A percentile compares a stretch with the other conserved stretches of the same genome.
These are phyloP conservation scores for Coelastrella sp. DNA, from an alignment of 139 green algal species.

Conservation along the genomic window DNA sequence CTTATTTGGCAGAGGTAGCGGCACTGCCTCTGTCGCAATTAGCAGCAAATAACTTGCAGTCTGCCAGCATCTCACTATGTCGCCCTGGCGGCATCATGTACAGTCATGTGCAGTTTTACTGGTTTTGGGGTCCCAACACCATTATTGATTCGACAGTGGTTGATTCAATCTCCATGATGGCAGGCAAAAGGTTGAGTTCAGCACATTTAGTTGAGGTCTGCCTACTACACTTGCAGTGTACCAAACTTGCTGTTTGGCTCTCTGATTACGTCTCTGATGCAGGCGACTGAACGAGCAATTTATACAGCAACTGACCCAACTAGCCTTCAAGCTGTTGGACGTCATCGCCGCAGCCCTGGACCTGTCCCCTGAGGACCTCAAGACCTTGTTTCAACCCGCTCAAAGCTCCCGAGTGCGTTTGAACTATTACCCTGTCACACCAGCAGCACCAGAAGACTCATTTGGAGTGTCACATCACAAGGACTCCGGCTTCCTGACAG, in stretches of 20 bases:
- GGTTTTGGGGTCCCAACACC: too few species aligned
- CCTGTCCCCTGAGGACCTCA: conserved; percentile 38
- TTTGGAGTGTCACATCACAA: conserved; percentile 65
- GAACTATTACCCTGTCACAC: conserved; percentile 61
- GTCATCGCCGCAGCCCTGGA: conserved; percentile 42
- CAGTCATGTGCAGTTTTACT: too few species aligned
- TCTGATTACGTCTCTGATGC: not conserved
- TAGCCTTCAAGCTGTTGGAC: conserved; percentile 44
- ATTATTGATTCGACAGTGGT: too few species aligned
- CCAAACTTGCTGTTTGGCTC: too few species aligned
- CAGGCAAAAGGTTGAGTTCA: too few species aligned
- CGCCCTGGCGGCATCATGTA: too few species aligned
- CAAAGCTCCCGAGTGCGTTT: conserved; percentile 51
- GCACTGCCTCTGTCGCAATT: too few species aligned
- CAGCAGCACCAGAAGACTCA: not conserved
- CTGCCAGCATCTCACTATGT: too few species aligned
- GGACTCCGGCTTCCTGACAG: conserved; percentile 67
- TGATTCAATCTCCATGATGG: too few species aligned
- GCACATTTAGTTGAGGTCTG: not conserved
- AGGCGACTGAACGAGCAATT: conserved; percentile 13
- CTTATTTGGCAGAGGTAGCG: too few species aligned
- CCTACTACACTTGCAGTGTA: not conserved
- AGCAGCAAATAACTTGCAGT: too few species aligned
- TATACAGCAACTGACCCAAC: conserved; percentile 8
- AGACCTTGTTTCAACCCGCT: conserved; percentile 7